Percentiles rank a stretch among this genome's conserved stretches.
These are phyloP conservation scores for Margaritispora aquatica DNA, from an alignment of 495 filamentous ascomycete species.

Conservation along the genomic window DNA sequence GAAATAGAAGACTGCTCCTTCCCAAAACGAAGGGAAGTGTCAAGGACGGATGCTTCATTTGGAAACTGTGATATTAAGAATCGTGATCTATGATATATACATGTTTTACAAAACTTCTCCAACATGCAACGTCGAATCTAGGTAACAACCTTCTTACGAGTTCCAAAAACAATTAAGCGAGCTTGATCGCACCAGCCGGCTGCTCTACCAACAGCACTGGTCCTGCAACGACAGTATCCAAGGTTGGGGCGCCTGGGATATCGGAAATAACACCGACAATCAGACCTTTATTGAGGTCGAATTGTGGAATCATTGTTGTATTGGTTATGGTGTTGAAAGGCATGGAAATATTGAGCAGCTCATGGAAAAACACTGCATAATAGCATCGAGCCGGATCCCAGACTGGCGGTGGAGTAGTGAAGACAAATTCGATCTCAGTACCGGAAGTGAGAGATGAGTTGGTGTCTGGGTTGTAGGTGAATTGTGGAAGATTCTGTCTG, in stretches of 20 bases:
- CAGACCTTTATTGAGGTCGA: conserved; percentile 40
- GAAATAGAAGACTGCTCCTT: too few relatives aligned
- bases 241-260: conserved; percentile 37
- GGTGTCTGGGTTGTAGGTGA: conserved; percentile 28
- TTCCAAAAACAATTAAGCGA: conserved; percentile 4
- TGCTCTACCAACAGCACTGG: conserved; percentile 37
- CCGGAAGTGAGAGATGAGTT: conserved; percentile 37
- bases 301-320: conserved; percentile 36
- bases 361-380: conserved; percentile 48
- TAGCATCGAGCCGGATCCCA: conserved; percentile 35
- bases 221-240: conserved; percentile 36
- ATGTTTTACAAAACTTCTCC: too few relatives aligned
- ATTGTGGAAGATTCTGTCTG: conserved; percentile 35
- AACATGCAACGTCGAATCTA: too few relatives aligned
- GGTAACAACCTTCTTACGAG: too few relatives aligned
- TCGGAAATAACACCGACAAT: conserved; percentile 41
- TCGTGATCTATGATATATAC: too few relatives aligned
- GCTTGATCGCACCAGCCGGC: conserved; percentile 21
- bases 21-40: too few relatives aligned
- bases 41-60: too few relatives aligned
- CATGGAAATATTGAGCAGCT: conserved; percentile 35
- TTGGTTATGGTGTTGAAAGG: conserved; percentile 34
- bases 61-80: too few relatives aligned
- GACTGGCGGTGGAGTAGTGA: conserved; percentile 28
- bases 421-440: conserved; percentile 34